Evolutionary conservation across 2,329 filamentous ascomycete genomes (phyloP).

Genomic region (Coniochaeta prunicola): DNA sequence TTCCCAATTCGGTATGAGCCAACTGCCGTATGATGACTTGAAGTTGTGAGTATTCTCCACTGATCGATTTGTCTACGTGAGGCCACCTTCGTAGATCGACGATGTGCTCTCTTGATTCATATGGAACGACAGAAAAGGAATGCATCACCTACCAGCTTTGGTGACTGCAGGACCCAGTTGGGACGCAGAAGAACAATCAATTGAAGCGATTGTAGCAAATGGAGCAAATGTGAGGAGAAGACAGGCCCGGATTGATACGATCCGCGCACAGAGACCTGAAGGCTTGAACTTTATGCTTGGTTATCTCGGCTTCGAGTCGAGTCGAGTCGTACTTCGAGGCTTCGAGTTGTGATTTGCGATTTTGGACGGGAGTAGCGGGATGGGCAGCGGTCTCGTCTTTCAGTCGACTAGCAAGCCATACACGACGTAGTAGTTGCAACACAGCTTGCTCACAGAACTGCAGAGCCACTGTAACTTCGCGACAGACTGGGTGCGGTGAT

Average conservation of each 20-base stretch:
- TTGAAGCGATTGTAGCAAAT: not conserved
- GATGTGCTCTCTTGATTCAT: not conserved
- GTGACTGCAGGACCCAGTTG: not conserved
- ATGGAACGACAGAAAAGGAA: not conserved
- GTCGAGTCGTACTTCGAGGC: not conserved
- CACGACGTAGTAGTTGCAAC: not conserved
- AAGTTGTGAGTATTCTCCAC: not conserved
- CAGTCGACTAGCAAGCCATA: not conserved
- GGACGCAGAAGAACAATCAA: not conserved
- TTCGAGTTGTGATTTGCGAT: not conserved
- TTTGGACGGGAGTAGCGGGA: not conserved
- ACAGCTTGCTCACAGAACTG: not conserved
- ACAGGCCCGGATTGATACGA: not conserved
- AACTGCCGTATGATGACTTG: not conserved
- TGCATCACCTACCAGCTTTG: not conserved
- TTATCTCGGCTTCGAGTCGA: not conserved
- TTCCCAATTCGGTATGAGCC: not conserved
- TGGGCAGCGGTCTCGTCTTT: not conserved
- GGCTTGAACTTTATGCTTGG: not conserved
- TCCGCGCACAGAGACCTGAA: not conserved
- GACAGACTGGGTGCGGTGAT: not conserved
- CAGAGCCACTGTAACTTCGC: not conserved
- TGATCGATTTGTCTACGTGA: not conserved
- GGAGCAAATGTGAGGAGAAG: not conserved
- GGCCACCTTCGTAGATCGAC: not conserved